phyloP scores from a whole-genome alignment of 208 protist genomes.

The Leishmania aethiopica region DNA sequence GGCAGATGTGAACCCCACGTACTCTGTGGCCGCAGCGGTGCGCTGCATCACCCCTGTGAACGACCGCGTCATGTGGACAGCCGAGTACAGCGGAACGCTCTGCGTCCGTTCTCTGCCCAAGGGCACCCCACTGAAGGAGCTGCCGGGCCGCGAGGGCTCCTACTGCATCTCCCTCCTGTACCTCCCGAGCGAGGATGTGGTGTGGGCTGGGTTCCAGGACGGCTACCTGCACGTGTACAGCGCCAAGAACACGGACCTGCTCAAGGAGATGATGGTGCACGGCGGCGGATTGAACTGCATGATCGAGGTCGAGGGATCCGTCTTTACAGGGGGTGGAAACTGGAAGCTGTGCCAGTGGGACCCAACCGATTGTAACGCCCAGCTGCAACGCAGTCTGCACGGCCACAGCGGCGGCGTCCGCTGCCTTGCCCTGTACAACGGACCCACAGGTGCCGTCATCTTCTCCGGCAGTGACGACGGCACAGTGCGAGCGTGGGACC shows the following conservation, averaged over 20 bases:
- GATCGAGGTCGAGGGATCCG: slow-evolving; percentile 51
- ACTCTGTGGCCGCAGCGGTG: slow-evolving; percentile 48
- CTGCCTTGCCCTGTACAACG: slow-evolving; percentile 53
- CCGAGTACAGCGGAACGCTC: slow-evolving; percentile 67
- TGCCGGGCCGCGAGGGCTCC: slow-evolving; percentile 46
- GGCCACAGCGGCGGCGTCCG: slow-evolving; percentile 76
- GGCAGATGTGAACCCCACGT: slow-evolving; percentile 73
- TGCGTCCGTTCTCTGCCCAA: slow-evolving; percentile 67
- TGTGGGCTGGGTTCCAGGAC: slow-evolving; percentile 84
- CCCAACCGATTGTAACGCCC: slow-evolving; percentile 10
- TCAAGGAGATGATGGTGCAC: slow-evolving; percentile 44
- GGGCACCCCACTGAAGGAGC: slow-evolving; percentile 55
- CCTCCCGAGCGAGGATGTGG: slow-evolving; percentile 38
- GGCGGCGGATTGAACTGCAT: slow-evolving; percentile 31
- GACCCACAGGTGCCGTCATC: slow-evolving; percentile 61
- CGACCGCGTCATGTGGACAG: slow-evolving; percentile 79
- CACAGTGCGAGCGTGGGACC: slow-evolving; percentile 81
- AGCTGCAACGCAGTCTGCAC: slow-evolving; percentile 52
- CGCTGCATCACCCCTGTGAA: slow-evolving; percentile 58
- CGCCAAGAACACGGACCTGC: slow-evolving; percentile 36
- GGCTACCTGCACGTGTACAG: slow-evolving; percentile 82
- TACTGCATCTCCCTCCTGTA: slow-evolving; percentile 70
- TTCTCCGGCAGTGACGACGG: slow-evolving; percentile 87
- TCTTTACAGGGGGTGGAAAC: slow-evolving; percentile 80
- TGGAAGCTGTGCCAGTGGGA: slow-evolving; percentile 82